phyloP scores from a whole-genome alignment of 352 stramenopile species.

The Phytopythium cucurbitacearum region DNA sequence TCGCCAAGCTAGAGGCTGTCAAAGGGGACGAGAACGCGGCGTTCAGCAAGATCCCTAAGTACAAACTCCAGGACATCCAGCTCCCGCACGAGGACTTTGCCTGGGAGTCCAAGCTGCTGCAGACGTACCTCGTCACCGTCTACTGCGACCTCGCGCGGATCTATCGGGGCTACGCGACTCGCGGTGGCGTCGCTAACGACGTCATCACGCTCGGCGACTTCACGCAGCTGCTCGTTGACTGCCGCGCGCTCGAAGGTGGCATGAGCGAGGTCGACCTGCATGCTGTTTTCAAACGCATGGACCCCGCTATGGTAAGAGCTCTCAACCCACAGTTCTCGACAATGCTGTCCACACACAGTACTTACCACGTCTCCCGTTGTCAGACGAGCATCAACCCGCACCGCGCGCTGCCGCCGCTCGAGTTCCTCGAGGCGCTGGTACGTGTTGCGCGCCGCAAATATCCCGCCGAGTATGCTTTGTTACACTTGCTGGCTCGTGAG shows the following conservation, averaged over 20 bases:
- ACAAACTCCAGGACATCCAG: conserved; percentile 45
- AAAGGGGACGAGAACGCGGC: conserved; percentile 52
- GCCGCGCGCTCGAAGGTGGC: conserved; percentile 51
- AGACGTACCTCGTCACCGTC: conserved; percentile 62
- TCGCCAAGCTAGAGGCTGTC: conserved; percentile 40
- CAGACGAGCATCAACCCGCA: conserved; percentile 36
- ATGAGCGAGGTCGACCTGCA: conserved; percentile 41
- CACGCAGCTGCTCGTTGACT: conserved; percentile 56
- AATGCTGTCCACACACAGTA: background rate
- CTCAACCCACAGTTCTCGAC: background rate
- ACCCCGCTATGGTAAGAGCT: conserved; percentile 25
- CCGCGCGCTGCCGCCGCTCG: conserved; percentile 39
- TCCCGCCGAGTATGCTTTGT: conserved; percentile 35
- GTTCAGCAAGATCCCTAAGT: conserved; percentile 46
- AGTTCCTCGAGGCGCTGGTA: conserved; percentile 69
- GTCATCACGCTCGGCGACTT: conserved; percentile 55
- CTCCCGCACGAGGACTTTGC: conserved; percentile 58
- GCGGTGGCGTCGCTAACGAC: conserved; percentile 24
- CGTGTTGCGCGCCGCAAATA: conserved; percentile 63
- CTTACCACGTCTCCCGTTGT: background rate
- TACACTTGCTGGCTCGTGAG: background rate
- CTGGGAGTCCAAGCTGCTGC: conserved; percentile 71
- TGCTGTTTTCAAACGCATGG: conserved; percentile 32
- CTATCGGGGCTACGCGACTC: conserved; percentile 62
- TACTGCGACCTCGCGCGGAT: conserved; percentile 73